Evolutionary conservation across 345 rosid genomes (phyloP).

Genomic region (Lepidium sativum): DNA sequence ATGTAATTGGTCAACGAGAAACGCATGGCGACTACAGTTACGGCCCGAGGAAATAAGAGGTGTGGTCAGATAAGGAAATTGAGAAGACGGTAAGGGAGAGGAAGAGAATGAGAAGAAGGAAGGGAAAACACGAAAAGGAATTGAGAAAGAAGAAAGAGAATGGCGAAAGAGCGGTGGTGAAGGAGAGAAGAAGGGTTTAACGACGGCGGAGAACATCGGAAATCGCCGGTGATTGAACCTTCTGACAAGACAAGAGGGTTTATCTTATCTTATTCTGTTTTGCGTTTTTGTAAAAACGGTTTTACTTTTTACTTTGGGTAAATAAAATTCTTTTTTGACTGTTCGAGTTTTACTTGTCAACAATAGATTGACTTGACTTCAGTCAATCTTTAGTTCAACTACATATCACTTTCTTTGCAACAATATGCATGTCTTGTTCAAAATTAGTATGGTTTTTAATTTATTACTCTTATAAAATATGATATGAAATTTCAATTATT

Average conservation of each 20-base stretch:
- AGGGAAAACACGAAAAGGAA: background rate
- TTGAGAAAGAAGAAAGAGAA: conserved; percentile 12
- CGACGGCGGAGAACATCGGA: conserved; percentile 19
- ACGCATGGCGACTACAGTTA: conserved; percentile 3
- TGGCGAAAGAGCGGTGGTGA: conserved; percentile 5
- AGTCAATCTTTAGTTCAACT: no score
- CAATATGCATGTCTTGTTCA: no score
- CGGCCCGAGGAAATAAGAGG: background rate
- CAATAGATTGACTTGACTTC: no score
- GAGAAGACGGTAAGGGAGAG: conserved; percentile 7
- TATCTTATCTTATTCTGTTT: background rate
- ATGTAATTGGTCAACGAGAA: conserved; percentile 32
- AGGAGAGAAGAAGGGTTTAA: conserved; percentile 14
- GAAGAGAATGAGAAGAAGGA: background rate
- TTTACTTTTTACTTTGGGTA: no score
- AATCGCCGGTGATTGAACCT: background rate
- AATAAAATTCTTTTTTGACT: no score
- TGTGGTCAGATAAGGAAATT: background rate
- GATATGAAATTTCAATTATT: no score
- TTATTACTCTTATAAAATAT: no score
- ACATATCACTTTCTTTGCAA: no score
- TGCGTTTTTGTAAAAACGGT: background rate
- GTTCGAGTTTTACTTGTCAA: no score
- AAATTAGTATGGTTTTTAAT: no score
- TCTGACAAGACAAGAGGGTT: background rate